These are phyloP conservation scores for Pichia insulana DNA, from an alignment of 805 yeast genomes.

Conservation along the genomic window DNA sequence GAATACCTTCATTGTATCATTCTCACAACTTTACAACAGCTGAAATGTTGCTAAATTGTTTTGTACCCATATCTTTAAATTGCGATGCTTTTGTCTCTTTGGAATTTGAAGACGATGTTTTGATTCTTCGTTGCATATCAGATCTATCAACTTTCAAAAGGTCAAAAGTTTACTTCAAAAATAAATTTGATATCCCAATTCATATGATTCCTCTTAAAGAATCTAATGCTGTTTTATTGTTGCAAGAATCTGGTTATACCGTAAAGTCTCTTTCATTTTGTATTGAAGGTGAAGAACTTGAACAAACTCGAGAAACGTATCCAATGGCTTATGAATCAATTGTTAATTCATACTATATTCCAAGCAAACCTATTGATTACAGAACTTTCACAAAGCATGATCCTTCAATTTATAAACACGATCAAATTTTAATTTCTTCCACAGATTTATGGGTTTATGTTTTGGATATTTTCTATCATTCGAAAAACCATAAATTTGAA, in stretches of 20 bases:
- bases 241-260: slow-evolving; percentile 19
- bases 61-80: slow-evolving; percentile 1
- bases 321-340: slow-evolving; percentile 2
- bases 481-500: slow-evolving; percentile 13
- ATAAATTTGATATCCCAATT: slow-evolving; percentile 23
- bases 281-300: slow-evolving; percentile 22
- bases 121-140: neutral
- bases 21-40: neutral
- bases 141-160: neutral
- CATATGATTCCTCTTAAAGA: slow-evolving; percentile 19
- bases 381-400: slow-evolving; percentile 17
- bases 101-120: neutral
- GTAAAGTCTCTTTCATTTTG: slow-evolving; percentile 21
- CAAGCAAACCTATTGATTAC: slow-evolving; percentile 13
- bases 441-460: slow-evolving; percentile 17
- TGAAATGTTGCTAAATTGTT: slow-evolving; percentile 2
- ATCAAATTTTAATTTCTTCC: slow-evolving; percentile 24
- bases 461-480: slow-evolving; percentile 20
- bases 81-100: slow-evolving; percentile 1
- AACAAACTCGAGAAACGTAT: neutral
- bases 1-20: neutral
- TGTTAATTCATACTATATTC: slow-evolving; percentile 20
- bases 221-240: slow-evolving; percentile 20
- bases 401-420: slow-evolving; percentile 13
- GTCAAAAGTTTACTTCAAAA: slow-evolving; percentile 8